These are phyloP conservation scores for Amylocarpus encephaloides DNA, from an alignment of 2,329 filamentous ascomycete genomes.

Conservation along the genomic window DNA sequence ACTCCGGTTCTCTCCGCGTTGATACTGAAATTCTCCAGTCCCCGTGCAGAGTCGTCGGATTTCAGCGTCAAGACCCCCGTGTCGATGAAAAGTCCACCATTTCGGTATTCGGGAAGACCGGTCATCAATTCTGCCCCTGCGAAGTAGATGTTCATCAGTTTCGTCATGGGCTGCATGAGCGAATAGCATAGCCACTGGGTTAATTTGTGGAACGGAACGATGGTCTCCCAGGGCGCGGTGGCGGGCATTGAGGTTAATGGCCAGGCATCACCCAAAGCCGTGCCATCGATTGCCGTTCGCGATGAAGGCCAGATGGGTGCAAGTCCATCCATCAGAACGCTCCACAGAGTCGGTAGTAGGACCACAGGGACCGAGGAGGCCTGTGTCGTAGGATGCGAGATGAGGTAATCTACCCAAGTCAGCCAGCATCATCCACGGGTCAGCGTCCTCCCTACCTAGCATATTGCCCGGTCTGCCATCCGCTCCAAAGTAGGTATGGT, in stretches of 20 bases:
- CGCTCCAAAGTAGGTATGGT: slow-evolving; percentile 76
- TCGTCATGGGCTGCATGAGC: slow-evolving; percentile 85
- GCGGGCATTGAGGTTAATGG: slow-evolving; percentile 74
- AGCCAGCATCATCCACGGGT: background rate
- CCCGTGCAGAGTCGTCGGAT: slow-evolving; percentile 60
- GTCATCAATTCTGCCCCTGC: slow-evolving; percentile 76
- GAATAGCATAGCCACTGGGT: slow-evolving; percentile 95
- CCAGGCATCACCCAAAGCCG: slow-evolving; percentile 91
- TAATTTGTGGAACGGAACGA: slow-evolving; percentile 88
- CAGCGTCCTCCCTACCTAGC: slow-evolving; percentile 58
- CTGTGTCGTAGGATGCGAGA: slow-evolving; percentile 83
- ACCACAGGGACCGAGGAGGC: slow-evolving; percentile 85
- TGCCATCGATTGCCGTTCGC: slow-evolving; percentile 78
- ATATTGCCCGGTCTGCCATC: slow-evolving; percentile 88
- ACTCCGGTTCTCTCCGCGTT: slow-evolving; percentile 68
- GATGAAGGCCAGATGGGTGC: slow-evolving; percentile 83
- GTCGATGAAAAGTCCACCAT: slow-evolving; percentile 82
- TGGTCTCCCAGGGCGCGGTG: slow-evolving; percentile 67
- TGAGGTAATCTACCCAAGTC: slow-evolving; percentile 66
- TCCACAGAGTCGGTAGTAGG: slow-evolving; percentile 82
- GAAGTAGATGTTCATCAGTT: slow-evolving; percentile 73
- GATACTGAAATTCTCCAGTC: slow-evolving; percentile 61
- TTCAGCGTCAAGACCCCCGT: slow-evolving; percentile 76
- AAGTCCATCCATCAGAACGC: slow-evolving; percentile 80
- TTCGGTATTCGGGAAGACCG: slow-evolving; percentile 85